A percentile compares a stretch with the other conserved stretches of the same genome.
Evolutionary conservation across 805 yeast species (phyloP).

Genomic region (Teunomyces tritomae): DNA sequence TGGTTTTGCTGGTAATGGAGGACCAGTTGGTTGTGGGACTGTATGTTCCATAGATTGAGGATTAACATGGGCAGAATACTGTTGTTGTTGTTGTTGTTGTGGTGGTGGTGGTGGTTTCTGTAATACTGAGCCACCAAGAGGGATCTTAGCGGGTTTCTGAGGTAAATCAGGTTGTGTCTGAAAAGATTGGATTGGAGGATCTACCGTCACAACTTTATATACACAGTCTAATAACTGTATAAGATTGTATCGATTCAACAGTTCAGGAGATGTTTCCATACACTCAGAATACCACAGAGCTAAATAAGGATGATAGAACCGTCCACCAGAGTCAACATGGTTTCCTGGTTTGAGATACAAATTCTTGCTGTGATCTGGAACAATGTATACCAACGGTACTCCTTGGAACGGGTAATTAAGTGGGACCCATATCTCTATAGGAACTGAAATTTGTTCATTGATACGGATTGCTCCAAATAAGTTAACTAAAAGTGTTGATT

Average conservation of each 20-base stretch:
- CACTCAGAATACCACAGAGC: conserved; percentile 50
- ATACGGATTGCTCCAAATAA: conserved; percentile 56
- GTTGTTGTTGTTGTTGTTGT: not conserved
- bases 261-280: not conserved
- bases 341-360: conserved; percentile 54
- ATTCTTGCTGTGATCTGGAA: conserved; percentile 46
- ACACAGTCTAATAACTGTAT: conserved; percentile 14
- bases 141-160: conserved; percentile 17
- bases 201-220: conserved; percentile 7
- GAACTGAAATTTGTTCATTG: conserved; percentile 30
- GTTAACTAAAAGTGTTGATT: conserved; percentile 56
- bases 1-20: conserved; percentile 26
- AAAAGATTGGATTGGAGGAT: conserved; percentile 3
- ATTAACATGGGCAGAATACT: not conserved
- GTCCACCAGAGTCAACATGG: conserved; percentile 68
- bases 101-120: not conserved
- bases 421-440: conserved; percentile 77
- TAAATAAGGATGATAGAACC: conserved; percentile 65
- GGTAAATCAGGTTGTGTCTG: conserved; percentile 20
- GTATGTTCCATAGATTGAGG: not conserved
- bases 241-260: conserved; percentile 17
- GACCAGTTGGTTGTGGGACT: conserved; percentile 16
- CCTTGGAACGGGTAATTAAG: conserved; percentile 55
- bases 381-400: conserved; percentile 66
- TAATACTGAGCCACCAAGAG: conserved; percentile 1